Conservation (phyloP, 1,284 basidiomycete species). For the Puccinia hordei region DNA sequence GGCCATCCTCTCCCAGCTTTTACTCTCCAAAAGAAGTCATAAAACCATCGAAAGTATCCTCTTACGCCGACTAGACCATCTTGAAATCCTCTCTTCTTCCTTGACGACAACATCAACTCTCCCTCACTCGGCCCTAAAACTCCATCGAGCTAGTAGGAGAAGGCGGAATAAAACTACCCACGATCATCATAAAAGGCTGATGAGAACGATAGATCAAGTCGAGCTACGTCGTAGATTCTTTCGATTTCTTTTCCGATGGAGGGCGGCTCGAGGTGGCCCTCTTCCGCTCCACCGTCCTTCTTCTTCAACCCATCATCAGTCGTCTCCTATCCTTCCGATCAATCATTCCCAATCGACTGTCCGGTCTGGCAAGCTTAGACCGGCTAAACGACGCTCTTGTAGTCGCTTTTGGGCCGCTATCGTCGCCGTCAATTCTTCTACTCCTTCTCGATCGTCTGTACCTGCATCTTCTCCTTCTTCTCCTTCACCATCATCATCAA, state of each 20-base stretch:
- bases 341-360: too few species aligned
- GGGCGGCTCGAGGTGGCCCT: neutral
- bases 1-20: neutral
- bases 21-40: neutral
- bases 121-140: neutral
- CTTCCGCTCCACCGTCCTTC: neutral
- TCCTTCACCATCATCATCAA: too few species aligned
- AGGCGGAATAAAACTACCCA: too few species aligned
- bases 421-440: neutral
- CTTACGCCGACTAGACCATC: neutral
- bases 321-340: too few species aligned
- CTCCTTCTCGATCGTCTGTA: neutral
- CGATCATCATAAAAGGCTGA: too few species aligned
- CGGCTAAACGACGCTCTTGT: neutral
- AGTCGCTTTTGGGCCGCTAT: conserved; percentile 11
- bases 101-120: too few species aligned
- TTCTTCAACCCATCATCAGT: too few species aligned
- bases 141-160: too few species aligned
- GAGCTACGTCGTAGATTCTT: neutral
- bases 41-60: neutral
- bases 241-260: neutral
- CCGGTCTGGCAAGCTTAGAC: too few species aligned
- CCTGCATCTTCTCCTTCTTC: too few species aligned
- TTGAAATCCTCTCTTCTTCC: neutral
- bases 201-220: neutral